These are phyloP conservation scores for Mollisiaceae sp. DNA, from an alignment of 2,329 filamentous ascomycete species.

Conservation along the genomic window DNA sequence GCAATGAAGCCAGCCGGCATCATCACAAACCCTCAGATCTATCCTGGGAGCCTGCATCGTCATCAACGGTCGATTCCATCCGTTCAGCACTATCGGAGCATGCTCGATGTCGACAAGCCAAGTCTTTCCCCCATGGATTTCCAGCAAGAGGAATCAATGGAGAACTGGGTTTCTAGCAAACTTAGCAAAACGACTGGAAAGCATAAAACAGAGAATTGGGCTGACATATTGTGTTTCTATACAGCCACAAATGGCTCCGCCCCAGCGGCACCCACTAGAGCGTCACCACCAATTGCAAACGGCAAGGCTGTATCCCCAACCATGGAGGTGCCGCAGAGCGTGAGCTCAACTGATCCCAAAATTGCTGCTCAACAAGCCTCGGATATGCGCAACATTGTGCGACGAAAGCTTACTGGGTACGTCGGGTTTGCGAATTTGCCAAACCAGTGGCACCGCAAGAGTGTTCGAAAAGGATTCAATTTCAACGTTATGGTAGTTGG, in stretches of 20 bases:
- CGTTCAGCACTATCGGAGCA: slow-evolving; percentile 53
- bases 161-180: slow-evolving; percentile 36
- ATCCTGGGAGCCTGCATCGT: slow-evolving; percentile 37
- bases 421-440: slow-evolving; percentile 98
- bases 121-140: slow-evolving; percentile 37
- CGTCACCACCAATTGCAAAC: slow-evolving; percentile 40
- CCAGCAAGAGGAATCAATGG: slow-evolving; percentile 37
- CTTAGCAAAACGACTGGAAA: slow-evolving; percentile 34
- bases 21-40: slow-evolving; percentile 19
- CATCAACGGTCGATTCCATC: slow-evolving; percentile 34
- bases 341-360: slow-evolving; percentile 44
- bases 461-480: slow-evolving; percentile 99
- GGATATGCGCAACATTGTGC: slow-evolving; percentile 79
- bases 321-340: slow-evolving; percentile 42
- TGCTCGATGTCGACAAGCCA: slow-evolving; percentile 58
- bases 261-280: slow-evolving; percentile 39
- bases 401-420: slow-evolving; percentile 96
- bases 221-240: slow-evolving; percentile 43
- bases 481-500: slow-evolving; percentile 99
- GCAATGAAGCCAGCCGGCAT: slow-evolving; percentile 19
- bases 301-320: slow-evolving; percentile 37
- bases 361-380: slow-evolving; percentile 45
- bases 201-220: slow-evolving; percentile 40
- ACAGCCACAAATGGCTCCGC: slow-evolving; percentile 43
- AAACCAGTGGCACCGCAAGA: slow-evolving; percentile 99